A percentile compares a stretch with the other conserved stretches of the same genome.
Evolutionary conservation across 1,284 basidiomycete species (phyloP).

Genomic region (Ustilago hordei): DNA sequence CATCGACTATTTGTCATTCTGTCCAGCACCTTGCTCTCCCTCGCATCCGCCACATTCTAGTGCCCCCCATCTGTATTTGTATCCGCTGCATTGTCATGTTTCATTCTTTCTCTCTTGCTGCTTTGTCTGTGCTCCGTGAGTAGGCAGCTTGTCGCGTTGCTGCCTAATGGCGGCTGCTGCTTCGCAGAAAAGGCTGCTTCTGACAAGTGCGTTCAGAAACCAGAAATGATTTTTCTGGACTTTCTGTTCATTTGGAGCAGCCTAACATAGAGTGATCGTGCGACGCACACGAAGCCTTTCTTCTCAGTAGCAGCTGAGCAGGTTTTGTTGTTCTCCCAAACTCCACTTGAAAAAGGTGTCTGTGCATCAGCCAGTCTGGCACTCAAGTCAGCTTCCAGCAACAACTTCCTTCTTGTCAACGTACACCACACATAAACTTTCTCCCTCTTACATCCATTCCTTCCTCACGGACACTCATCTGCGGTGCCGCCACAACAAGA

Average conservation of each 20-base stretch:
- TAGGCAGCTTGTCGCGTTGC: no score
- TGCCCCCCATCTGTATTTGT: no score
- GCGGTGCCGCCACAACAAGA: background rate
- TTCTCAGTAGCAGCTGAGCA: conserved; percentile 1
- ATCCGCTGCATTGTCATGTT: no score
- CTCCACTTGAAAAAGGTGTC: conserved; percentile 1
- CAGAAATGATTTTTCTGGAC: background rate
- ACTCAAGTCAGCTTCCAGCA: background rate
- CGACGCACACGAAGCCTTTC: background rate
- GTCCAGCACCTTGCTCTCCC: no score
- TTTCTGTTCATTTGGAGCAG: background rate
- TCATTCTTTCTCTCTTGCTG: no score
- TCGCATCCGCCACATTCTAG: no score
- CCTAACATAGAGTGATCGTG: conserved; percentile 2
- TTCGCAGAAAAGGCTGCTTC: no score
- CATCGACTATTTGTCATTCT: no score
- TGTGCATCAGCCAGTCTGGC: background rate
- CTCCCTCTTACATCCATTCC: background rate
- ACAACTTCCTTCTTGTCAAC: background rate
- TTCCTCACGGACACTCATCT: background rate
- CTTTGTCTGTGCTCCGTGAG: no score
- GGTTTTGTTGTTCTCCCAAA: conserved; percentile 6
- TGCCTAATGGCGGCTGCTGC: no score
- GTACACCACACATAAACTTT: background rate
- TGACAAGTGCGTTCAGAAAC: no score